Base-by-base conservation (phyloP, 2,329 filamentous ascomycete species). In the Myriosclerotinia duriaeana region DNA sequence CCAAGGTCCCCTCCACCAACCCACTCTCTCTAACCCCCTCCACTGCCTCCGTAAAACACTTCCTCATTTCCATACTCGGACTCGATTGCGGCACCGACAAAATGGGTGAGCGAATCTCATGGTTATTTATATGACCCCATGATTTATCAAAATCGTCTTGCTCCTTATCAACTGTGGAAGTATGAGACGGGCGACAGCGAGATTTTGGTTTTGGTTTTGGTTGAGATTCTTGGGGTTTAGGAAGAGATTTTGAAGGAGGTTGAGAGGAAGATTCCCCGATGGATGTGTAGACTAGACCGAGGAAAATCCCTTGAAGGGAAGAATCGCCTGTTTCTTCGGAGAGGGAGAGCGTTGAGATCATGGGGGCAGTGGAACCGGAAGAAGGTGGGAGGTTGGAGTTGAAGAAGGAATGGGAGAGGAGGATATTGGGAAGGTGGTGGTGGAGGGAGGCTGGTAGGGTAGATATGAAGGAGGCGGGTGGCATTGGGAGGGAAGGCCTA, bases 1-100 rank as follows among this genome's bases (percentile, higher is more conserved):
- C 69, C 60, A 73, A 56, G 20, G 66, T 68, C 0, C 73, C 73
- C 62, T 74, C 72, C 67, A 70, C 67, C 50, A 67, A 48, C 30
- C 64, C 68, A 46, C n/a, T 64, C 20, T 44, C 61, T 66, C 68
- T 67, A 4, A 74, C 66, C 6, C 56, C 63, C n/a, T 62, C 54
- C 17, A 71, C 66, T 4, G 72, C 72, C 7, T 69, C 67, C n/a
- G 64, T 50, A 14, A 66, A 55, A 69, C 69, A 71, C 34, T 53
- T 52, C 26, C 26, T n/a, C 40, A 26, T 48, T 22, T 64, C 52
- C 40, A 22, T 20, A 20, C 12, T 38, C 4, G 34, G 44, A 22
- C 0, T 61, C 20, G 44, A 52, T 7, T 50, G 30, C 3, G 44
- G 34, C 11, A 12, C 44, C n/a, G 30, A 50, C 2, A 17, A 17